These are phyloP conservation scores for Ceratocystiopsis minuta DNA, from an alignment of 2,329 filamentous ascomycete species.

Conservation along the genomic window DNA sequence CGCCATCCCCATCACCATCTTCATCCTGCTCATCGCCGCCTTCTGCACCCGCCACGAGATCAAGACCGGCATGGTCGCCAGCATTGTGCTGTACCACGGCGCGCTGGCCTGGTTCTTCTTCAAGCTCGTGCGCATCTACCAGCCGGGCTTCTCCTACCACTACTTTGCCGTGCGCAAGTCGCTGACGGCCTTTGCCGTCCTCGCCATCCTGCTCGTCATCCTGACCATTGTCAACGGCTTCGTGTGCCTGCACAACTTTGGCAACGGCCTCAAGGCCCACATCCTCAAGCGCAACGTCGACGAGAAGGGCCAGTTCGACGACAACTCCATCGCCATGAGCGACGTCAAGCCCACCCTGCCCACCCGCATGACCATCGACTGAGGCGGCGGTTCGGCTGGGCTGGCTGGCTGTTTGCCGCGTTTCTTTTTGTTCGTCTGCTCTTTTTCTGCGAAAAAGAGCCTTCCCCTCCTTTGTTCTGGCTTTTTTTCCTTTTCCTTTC, in stretches of 20 bases:
- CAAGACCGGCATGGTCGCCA: slow-evolving; percentile 53
- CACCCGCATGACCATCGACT: slow-evolving; percentile 46
- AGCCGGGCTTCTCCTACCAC: slow-evolving; percentile 33
- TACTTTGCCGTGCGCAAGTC: slow-evolving; percentile 71
- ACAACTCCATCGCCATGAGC: slow-evolving; percentile 35
- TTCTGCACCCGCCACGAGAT: slow-evolving; percentile 75
- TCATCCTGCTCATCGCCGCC: slow-evolving; percentile 70
- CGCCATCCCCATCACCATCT: slow-evolving; percentile 78
- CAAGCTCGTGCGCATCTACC: slow-evolving; percentile 94
- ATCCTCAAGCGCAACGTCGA: slow-evolving; percentile 36
- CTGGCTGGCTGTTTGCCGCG: too few species aligned
- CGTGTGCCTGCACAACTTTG: slow-evolving; percentile 81
- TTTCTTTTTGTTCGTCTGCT: background rate
- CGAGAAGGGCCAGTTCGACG: slow-evolving; percentile 31
- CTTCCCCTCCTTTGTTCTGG: background rate
- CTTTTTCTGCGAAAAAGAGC: background rate
- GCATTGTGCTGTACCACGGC: slow-evolving; percentile 75
- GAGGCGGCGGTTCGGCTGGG: too few species aligned
- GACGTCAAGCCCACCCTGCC: slow-evolving; percentile 37
- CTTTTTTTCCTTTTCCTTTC: background rate
- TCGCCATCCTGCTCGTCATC: slow-evolving; percentile 78
- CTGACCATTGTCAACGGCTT: slow-evolving; percentile 76
- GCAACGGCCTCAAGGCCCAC: slow-evolving; percentile 74
- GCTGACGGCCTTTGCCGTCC: slow-evolving; percentile 81
- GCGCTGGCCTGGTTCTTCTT: slow-evolving; percentile 92